Percentiles rank a stretch among this genome's conserved stretches.
Evolutionary conservation across 1,284 basidiomycete genomes (phyloP).

Genomic region (Microbotryomycetes sp.): DNA sequence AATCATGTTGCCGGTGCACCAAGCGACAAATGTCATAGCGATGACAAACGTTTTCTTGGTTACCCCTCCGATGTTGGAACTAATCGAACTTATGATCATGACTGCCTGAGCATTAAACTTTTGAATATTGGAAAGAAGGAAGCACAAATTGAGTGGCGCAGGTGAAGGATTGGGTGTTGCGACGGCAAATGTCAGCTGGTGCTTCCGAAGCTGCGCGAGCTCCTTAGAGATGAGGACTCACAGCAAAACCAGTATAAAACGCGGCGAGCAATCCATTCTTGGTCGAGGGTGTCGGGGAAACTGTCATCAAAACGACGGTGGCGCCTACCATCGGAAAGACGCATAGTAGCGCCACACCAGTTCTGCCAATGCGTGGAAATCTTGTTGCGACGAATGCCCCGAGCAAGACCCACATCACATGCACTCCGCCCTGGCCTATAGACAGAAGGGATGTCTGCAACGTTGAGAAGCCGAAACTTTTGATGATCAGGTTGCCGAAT

Average conservation of each 20-base stretch:
- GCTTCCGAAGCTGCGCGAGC: conserved; percentile 31
- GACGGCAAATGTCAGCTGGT: too few species aligned
- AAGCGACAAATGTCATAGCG: conserved; percentile 49
- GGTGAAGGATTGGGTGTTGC: too few species aligned
- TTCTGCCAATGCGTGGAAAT: conserved; percentile 8
- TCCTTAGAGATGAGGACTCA: neutral
- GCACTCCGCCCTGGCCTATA: conserved; percentile 51
- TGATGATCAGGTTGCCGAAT: conserved; percentile 52
- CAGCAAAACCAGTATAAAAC: conserved; percentile 44
- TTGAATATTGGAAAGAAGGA: too few species aligned
- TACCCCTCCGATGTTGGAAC: conserved; percentile 49
- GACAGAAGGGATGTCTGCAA: conserved; percentile 50
- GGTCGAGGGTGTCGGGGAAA: conserved; percentile 46
- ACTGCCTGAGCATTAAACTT: conserved; percentile 6
- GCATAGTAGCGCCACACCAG: conserved; percentile 49
- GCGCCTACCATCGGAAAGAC: conserved; percentile 51
- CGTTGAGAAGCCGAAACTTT: conserved; percentile 47
- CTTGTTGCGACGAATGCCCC: conserved; percentile 47
- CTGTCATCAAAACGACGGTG: conserved; percentile 50
- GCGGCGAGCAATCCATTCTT: conserved; percentile 51
- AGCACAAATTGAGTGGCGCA: too few species aligned
- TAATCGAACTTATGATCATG: conserved; percentile 42
- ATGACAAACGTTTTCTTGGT: conserved; percentile 51
- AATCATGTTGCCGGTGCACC: conserved; percentile 52
- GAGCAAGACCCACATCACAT: conserved; percentile 49